Percentiles rank a stretch among this genome's conserved stretches.
Evolutionary conservation across 768 basidiomycete species (phyloP).

Genomic region (Mycena filopes): DNA sequence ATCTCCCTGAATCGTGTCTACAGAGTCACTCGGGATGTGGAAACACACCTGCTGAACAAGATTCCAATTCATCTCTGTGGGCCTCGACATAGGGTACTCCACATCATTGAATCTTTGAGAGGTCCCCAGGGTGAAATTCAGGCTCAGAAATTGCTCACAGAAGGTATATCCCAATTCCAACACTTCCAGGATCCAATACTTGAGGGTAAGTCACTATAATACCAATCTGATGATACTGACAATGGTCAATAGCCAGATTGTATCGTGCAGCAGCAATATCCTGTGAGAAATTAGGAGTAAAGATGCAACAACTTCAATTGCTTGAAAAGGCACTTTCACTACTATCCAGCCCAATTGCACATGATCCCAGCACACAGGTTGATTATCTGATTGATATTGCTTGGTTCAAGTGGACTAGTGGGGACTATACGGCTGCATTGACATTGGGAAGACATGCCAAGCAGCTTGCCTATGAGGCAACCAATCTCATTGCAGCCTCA

Average conservation of each 20-base stretch:
- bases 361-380: background rate
- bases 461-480: background rate
- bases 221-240: background rate
- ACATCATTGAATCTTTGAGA: background rate
- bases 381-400: background rate
- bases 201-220: background rate
- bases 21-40: background rate
- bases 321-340: background rate
- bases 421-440: no score
- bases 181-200: background rate
- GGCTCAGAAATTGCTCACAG: background rate
- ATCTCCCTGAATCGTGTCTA: background rate
- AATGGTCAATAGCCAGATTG: background rate
- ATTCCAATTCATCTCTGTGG: background rate
- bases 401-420: background rate
- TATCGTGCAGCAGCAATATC: background rate
- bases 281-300: background rate
- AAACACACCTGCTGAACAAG: background rate
- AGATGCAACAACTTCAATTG: background rate
- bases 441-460: no score
- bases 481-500: background rate
- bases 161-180: background rate
- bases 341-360: background rate
- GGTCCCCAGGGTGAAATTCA: background rate
- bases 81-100: background rate